Evolutionary conservation across 768 basidiomycete species (phyloP), one percentile per base, ranked within the genome.

Genomic region (Podaxis rugospora): DNA sequence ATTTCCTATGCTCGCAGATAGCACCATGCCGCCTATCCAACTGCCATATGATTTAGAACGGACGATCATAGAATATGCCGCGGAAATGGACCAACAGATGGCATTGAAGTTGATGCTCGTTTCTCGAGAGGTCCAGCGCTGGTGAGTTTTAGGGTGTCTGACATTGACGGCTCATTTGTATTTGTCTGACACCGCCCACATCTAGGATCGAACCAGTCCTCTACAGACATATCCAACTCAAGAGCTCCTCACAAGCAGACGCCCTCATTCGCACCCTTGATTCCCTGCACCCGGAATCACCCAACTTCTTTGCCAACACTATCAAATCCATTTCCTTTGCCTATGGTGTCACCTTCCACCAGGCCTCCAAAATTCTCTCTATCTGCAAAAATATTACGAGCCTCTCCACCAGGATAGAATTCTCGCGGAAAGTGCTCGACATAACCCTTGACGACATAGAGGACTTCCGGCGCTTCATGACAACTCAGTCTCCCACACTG

Each of bases 1-100:
- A 9, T 13, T 21, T 40, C 27, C 25, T 23, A 54, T 55, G 52
- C 28, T 27, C n/a, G 0, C 52, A 23, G 16, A 23, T 27, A 13
- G 21, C 35, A 18, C 23, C 7, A 27, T 51, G 27, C 16, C 52
- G 16, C 42, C 46, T 18, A 28, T 36, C 2, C 59, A 55, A 7
- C 53, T 61, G 9, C 59, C 59, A 3, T 61, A 61, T 55, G 59
- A 61, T 28, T 25, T 61, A 7, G 59, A 61, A 27, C 44, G 59
- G 35, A 49, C 32, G 3, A 49, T 61, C 10, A 53, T 61, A 3
- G 59, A 61, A 37, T 55, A 54, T 55, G 52, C 59, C 27, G 59
- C 59, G 13, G 44, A 37, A 21, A 16, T 21, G 9, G 59, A 61
- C 53, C 42, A 54, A 27, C 44, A 16, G 11, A 55, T 61, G 59